Evolutionary conservation across 805 yeast genomes (phyloP), one percentile per base, ranked within the genome.

Genomic region (Helenozyma baotianmanensis): DNA sequence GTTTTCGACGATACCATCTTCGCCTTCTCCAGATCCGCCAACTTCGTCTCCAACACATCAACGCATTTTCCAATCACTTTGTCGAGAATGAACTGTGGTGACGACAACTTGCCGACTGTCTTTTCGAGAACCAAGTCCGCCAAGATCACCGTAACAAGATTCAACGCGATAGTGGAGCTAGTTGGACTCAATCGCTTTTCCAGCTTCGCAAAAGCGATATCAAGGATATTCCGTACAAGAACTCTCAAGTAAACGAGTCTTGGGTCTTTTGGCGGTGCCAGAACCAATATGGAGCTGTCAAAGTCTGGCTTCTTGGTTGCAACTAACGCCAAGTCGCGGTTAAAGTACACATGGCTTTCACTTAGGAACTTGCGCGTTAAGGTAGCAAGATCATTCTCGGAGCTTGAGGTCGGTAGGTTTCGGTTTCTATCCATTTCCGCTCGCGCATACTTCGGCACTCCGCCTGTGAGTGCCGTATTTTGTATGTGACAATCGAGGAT

Each of bases 81-180:
- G 3, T 37, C 32, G 7, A 40, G 17, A 3, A 41, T 31, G 19
- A 46, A 46, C 5, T 35, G 33, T 2, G 49, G 49, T 6, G 37
- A 19, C 8, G 45, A 30, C 6, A 46, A 32, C 18, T 34, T 32
- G 9, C 23, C 17, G 3, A 44, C 18, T 3, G 33, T 27, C 29
- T 36, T 42, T 9, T 19, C 33, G 10, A 46, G 25, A 11, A 44
- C 49, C 32, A 46, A 27, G 19, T 46, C 49, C 6, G 42, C 50
- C 17, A 46, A n/a, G 12, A 42, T 32, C 2, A 39, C 18, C 3
- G 47, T 30, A 10, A 44, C 29, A 9, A 46, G 29, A 15, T 33
- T 40, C 26, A 29, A 27, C 13, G 32, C 39, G 11, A 46, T 44
- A 3, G 29, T 34, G 3, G 49, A 44, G 11, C 25, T 14, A 9